A percentile compares a stretch with the other conserved stretches of the same genome.
Conservation (phyloP, 2,329 filamentous ascomycete genomes). For the Calonectria pteridis region DNA sequence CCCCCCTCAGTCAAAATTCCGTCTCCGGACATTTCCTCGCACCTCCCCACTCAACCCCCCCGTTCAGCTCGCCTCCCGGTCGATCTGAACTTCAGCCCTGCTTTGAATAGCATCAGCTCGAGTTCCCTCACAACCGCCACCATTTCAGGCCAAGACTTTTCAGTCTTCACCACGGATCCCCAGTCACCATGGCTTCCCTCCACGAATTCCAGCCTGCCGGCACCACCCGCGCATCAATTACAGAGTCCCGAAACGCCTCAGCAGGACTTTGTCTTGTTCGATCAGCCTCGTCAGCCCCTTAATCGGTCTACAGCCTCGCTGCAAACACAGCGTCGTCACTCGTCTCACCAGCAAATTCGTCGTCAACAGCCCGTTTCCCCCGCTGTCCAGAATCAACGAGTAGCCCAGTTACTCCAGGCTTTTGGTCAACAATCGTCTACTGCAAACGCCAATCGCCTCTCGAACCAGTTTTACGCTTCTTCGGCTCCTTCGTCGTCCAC, state of each 20-base stretch:
- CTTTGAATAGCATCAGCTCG: slow-evolving; percentile 68
- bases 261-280: slow-evolving; percentile 86
- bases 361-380: slow-evolving; percentile 54
- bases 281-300: slow-evolving; percentile 58
- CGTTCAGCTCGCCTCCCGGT: slow-evolving; percentile 68
- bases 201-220: slow-evolving; percentile 73
- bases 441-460: slow-evolving; percentile 69
- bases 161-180: slow-evolving; percentile 88
- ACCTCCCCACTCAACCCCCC: slow-evolving; percentile 61
- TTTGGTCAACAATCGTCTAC: slow-evolving; percentile 68
- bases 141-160: slow-evolving; percentile 74
- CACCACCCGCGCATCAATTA: slow-evolving; percentile 69
- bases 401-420: slow-evolving; percentile 70
- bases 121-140: slow-evolving; percentile 69
- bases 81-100: slow-evolving; percentile 77
- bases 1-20: slow-evolving; percentile 65
- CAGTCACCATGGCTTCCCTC: slow-evolving; percentile 85
- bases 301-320: slow-evolving; percentile 55
- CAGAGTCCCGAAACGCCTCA: slow-evolving; percentile 64
- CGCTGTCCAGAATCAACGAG: slow-evolving; percentile 68
- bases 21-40: slow-evolving; percentile 57
- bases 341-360: slow-evolving; percentile 59
- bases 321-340: slow-evolving; percentile 59
- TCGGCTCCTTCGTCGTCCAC: slow-evolving; percentile 72
- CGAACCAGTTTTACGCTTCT: slow-evolving; percentile 75